Evolutionary conservation across 2,329 filamentous ascomycete genomes (phyloP), one percentile per base, ranked within the genome.

Genomic region (Exophiala bonariae): DNA sequence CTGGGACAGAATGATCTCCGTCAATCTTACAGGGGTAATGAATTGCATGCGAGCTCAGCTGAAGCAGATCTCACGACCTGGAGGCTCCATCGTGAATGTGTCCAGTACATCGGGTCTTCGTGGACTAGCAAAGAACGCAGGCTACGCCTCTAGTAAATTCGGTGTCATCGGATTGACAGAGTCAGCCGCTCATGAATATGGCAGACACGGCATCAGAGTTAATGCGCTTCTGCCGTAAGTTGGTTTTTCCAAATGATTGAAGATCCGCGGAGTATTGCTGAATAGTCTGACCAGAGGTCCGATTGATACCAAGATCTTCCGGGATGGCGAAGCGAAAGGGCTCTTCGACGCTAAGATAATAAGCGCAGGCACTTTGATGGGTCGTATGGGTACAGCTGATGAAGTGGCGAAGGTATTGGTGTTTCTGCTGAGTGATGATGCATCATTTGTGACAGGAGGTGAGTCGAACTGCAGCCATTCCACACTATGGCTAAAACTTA

Each of bases 381-480:
- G 42, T 7, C 42, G 48, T 3, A 50, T 50, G 48, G 50, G 47
- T 19, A 36, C 37, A 33, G 42, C 50, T 7, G 50, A 54, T 3
- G 67, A 70, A 46, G 61, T 66, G 0, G 74, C 73, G 4, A 66
- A 70, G 19, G 62, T 74, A 1, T 66, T 76, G 17, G 66, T 71
- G n/a, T 77, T 74, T 31, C 53, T 78, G 47, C 58, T 77, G 16
- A 72, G 72, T 34, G 68, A 73, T 50, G 68, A 70, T 6, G 61
- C 68, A 1, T 72, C 69, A 3, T 77, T 69, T 57, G 71, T 75
- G 1, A 77, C 74, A 1, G 74, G 74, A 1, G 63, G 66, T 17
- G 26, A 50, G 48, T 35, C 10, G 10, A 28, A 13, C 26, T 17
- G n/a, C 18, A 22, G 1, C 17, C 6, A 3, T 8, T 22, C 6